Evolutionary conservation across 495 filamentous ascomycete genomes (phyloP).

Genomic region (Talaromyces wortmannii): DNA sequence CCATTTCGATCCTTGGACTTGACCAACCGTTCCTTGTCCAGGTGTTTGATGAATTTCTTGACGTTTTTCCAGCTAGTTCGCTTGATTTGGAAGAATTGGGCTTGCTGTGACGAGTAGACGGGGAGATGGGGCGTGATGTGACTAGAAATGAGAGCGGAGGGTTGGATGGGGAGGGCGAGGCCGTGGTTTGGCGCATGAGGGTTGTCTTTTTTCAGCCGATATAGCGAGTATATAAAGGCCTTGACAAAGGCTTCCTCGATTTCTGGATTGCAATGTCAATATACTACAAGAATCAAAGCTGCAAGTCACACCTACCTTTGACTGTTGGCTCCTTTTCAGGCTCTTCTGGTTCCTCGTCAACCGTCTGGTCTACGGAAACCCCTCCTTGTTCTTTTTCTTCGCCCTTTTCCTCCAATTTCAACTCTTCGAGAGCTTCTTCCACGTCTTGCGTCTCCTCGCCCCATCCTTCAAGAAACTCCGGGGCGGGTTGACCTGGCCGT

Average conservation of each 20-base stretch:
- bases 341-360: constrained; percentile 15
- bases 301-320: constrained; percentile 34
- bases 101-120: constrained; percentile 44
- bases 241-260: constrained; percentile 63
- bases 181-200: constrained; percentile 40
- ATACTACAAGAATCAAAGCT: neutral
- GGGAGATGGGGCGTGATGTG: constrained; percentile 65
- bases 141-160: constrained; percentile 58
- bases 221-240: constrained; percentile 61
- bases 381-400: constrained; percentile 32
- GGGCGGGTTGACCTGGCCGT: constrained; percentile 42
- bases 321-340: constrained; percentile 47
- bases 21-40: constrained; percentile 58
- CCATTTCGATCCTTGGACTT: constrained; percentile 62
- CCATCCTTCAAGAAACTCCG: constrained; percentile 43
- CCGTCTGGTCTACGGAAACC: constrained; percentile 27
- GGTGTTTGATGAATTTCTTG: constrained; percentile 65
- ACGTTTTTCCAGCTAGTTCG: constrained; percentile 71
- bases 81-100: constrained; percentile 60
- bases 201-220: constrained; percentile 47
- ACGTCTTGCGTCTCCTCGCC: constrained; percentile 21
- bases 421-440: constrained; percentile 5
- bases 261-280: constrained; percentile 32
- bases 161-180: constrained; percentile 55
- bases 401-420: constrained; percentile 25